Conservation (phyloP, 2,329 filamentous ascomycete species). For the Rutstroemia sp. region DNA sequence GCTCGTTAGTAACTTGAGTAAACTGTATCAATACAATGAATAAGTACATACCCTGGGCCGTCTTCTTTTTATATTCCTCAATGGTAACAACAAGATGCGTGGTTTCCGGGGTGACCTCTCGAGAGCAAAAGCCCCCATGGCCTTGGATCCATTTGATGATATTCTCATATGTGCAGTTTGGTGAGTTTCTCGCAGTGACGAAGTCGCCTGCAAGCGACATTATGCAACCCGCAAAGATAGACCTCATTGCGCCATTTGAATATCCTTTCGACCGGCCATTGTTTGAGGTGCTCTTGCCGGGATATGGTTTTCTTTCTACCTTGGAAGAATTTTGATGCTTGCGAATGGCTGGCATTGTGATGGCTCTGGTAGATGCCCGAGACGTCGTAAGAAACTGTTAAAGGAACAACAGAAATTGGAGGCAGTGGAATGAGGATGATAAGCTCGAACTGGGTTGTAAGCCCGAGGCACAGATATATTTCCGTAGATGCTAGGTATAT, state of each 20-base stretch:
- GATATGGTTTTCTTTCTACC: not conserved
- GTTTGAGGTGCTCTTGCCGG: not conserved
- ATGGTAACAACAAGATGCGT: constrained; percentile 68
- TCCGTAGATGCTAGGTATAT: too few relatives aligned
- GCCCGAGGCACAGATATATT: too few relatives aligned
- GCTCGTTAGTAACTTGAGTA: not conserved
- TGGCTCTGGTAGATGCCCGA: not conserved
- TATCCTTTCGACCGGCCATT: not conserved
- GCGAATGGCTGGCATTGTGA: not conserved
- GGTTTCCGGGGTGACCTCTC: constrained; percentile 43
- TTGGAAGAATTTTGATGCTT: not conserved
- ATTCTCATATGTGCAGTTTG: constrained; percentile 41
- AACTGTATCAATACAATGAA: not conserved
- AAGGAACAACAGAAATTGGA: too few relatives aligned
- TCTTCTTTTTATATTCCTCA: constrained; percentile 46
- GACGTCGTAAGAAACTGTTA: too few relatives aligned
- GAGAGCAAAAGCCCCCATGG: constrained; percentile 52
- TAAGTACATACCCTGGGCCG: constrained; percentile 16
- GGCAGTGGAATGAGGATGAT: too few relatives aligned
- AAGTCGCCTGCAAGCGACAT: constrained; percentile 55
- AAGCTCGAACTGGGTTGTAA: too few relatives aligned
- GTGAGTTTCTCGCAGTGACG: constrained; percentile 19
- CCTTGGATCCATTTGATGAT: constrained; percentile 58
- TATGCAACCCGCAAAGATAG: constrained; percentile 44
- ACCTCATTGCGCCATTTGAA: constrained; percentile 12